Percentiles rank a stretch among this genome's conserved stretches.
These are phyloP conservation scores for Phytophthora sansomeana DNA, from an alignment of 352 stramenopile genomes.

Conservation along the genomic window DNA sequence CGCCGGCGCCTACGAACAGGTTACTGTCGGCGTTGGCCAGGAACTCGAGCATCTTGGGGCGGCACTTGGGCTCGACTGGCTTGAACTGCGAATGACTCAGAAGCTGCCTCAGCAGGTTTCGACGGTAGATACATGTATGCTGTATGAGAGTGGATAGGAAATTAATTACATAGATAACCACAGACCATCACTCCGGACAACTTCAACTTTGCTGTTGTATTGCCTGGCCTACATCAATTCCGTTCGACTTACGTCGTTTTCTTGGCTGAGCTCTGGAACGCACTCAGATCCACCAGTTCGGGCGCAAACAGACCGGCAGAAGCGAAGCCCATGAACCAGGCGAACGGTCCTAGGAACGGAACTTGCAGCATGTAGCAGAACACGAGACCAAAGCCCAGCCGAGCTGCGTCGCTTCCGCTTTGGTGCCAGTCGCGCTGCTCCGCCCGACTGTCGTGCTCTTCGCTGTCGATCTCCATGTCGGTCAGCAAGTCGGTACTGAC, in stretches of 20 bases:
- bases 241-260: conserved; percentile 27
- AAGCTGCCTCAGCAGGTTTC: no score
- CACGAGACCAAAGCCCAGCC: conserved; percentile 70
- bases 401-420: conserved; percentile 68
- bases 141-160: no score
- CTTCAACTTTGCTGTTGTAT: not conserved
- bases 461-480: conserved; percentile 42
- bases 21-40: conserved; percentile 56
- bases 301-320: conserved; percentile 66
- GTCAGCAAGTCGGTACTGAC: conserved; percentile 44
- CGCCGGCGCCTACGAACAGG: conserved; percentile 60
- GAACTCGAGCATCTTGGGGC: conserved; percentile 55
- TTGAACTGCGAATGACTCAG: conserved; percentile 33
- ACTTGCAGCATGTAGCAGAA: conserved; percentile 69
- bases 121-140: no score
- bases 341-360: conserved; percentile 68
- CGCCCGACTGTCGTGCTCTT: conserved; percentile 34
- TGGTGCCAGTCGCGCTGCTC: conserved; percentile 58
- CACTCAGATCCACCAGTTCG: conserved; percentile 74
- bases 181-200: not conserved
- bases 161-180: no score
- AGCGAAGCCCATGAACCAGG: conserved; percentile 77
- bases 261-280: conserved; percentile 73
- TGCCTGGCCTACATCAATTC: no score
- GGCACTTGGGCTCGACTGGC: conserved; percentile 19